Conservation (phyloP, 768 basidiomycete species). For the Mycena filopes region DNA sequence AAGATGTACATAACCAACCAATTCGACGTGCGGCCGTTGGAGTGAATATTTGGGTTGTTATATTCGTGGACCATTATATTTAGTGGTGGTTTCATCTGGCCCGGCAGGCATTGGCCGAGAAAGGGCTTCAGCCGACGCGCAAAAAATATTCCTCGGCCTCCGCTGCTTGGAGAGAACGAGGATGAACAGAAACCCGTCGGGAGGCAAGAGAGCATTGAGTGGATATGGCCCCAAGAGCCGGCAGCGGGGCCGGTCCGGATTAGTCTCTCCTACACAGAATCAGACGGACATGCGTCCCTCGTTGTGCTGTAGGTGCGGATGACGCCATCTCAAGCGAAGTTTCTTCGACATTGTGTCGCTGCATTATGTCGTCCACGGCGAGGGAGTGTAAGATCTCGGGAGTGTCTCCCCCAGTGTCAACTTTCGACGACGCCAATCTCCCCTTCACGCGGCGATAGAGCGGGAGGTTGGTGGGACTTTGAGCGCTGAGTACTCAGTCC, state of each 20-base stretch:
- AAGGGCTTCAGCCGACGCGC: slow-evolving; percentile 9
- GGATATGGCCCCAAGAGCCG: not conserved
- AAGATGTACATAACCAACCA: too few species aligned
- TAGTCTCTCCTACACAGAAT: too few species aligned
- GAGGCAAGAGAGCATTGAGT: slow-evolving; percentile 23
- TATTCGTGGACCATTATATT: too few species aligned
- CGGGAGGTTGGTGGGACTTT: too few species aligned
- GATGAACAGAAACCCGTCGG: slow-evolving; percentile 27
- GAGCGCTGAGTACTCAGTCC: not conserved
- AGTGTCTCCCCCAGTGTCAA: not conserved
- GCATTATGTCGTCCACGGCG: too few species aligned
- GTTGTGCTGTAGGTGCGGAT: not conserved
- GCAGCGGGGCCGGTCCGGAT: too few species aligned
- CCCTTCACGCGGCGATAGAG: not conserved
- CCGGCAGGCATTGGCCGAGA: not conserved
- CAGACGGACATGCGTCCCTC: too few species aligned
- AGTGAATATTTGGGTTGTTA: too few species aligned
- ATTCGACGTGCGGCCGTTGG: too few species aligned
- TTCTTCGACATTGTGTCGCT: not conserved
- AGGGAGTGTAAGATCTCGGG: not conserved
- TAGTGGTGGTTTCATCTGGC: not conserved
- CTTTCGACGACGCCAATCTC: not conserved
- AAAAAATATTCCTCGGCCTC: slow-evolving; percentile 17
- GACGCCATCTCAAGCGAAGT: not conserved
- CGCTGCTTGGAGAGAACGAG: slow-evolving; percentile 16